Evolutionary conservation across 441 rosid genomes (phyloP).

Genomic region (Daphne laureola): DNA sequence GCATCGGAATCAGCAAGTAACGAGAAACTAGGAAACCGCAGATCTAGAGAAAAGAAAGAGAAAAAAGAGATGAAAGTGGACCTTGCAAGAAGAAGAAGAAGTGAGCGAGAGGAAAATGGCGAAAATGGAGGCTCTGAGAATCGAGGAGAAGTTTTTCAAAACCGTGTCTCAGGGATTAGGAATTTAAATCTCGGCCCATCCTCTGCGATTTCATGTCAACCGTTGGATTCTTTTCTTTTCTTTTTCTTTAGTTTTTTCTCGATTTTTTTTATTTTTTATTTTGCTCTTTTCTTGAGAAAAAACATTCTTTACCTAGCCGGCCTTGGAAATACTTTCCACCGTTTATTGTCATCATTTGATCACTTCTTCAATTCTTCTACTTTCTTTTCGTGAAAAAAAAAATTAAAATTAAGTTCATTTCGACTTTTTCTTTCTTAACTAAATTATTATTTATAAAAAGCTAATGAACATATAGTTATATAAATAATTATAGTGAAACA

Average conservation of each 20-base stretch:
- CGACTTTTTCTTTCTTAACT: no score
- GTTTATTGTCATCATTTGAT: slow-evolving; percentile 3
- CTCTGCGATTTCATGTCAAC: slow-evolving; percentile 14
- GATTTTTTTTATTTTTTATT: slow-evolving; percentile 12
- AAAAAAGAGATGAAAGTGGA: slow-evolving; percentile 1
- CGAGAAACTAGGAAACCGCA: not conserved
- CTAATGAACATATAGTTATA: no score
- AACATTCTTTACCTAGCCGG: no score
- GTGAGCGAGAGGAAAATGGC: not conserved
- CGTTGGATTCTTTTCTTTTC: slow-evolving; percentile 16
- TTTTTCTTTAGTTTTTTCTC: slow-evolving; percentile 9
- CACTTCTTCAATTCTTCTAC: not conserved
- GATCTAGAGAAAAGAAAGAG: not conserved
- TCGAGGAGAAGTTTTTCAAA: no score
- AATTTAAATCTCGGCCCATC: no score
- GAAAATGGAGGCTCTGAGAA: slow-evolving; percentile 10
- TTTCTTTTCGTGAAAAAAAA: no score
- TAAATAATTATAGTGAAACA: no score
- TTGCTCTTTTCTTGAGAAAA: not conserved
- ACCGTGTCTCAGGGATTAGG: no score
- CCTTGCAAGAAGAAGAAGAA: slow-evolving; percentile 6
- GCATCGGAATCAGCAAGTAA: not conserved
- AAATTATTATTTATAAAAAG: no score
- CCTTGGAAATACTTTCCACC: not conserved
- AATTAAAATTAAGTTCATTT: no score